A percentile compares a stretch with the other conserved stretches of the same genome.
These are phyloP conservation scores for Graphilbum fragrans DNA, from an alignment of 2,329 filamentous ascomycete species.

Conservation along the genomic window DNA sequence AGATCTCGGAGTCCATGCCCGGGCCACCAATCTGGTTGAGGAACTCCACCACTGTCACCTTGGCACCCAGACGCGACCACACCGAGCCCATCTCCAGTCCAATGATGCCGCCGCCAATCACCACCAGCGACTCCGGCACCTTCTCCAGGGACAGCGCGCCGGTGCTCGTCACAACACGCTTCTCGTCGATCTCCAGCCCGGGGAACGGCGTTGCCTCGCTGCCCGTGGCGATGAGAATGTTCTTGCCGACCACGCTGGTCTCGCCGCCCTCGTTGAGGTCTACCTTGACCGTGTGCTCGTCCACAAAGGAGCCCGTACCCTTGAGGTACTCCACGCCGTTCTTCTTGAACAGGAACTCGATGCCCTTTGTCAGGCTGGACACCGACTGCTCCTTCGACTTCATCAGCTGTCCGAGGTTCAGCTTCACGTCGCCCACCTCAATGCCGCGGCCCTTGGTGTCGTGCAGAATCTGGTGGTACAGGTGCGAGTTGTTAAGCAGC, in stretches of 20 bases:
- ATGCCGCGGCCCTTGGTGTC: constrained; percentile 96
- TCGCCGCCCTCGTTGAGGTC: constrained; percentile 85
- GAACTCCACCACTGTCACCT: constrained; percentile 97
- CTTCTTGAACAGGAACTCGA: constrained; percentile 98
- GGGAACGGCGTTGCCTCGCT: constrained; percentile 95
- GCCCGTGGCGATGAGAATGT: constrained; percentile 95
- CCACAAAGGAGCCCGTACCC: constrained; percentile 75
- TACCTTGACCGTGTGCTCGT: constrained; percentile 86
- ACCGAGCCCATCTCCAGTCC: constrained; percentile 97
- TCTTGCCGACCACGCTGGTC: constrained; percentile 78
- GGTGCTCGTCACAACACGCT: constrained; percentile 93
- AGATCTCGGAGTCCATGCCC: constrained; percentile 90
- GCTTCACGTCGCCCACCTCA: constrained; percentile 91
- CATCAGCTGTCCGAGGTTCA: constrained; percentile 94
- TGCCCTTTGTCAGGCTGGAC: constrained; percentile 79
- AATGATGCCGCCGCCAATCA: constrained; percentile 97
- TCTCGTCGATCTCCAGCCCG: constrained; percentile 90
- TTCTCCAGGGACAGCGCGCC: constrained; percentile 81
- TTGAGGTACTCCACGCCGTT: constrained; percentile 98
- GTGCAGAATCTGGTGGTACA: constrained; percentile 94
- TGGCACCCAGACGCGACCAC: constrained; percentile 84
- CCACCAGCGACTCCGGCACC: constrained; percentile 91
- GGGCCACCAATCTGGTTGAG: constrained; percentile 92
- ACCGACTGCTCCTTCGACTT: constrained; percentile 96
- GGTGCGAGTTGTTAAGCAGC: constrained; percentile 97